Percentiles rank a stretch among this genome's conserved stretches.
phyloP scores from a whole-genome alignment of 2,329 filamentous ascomycete genomes.

The Mollisiaceae sp. region DNA sequence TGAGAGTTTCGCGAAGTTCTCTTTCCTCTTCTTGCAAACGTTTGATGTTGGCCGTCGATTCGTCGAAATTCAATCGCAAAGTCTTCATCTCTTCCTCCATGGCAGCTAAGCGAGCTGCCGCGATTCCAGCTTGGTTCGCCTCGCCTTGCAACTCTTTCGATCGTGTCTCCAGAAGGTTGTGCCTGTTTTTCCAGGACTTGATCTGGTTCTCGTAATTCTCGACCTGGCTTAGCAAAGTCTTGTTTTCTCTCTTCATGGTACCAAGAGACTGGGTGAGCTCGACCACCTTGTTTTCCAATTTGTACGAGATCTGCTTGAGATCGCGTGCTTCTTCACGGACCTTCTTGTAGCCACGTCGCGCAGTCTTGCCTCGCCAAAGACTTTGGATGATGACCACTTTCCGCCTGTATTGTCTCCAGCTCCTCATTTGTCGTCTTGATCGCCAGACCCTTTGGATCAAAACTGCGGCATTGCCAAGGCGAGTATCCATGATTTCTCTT shows the following conservation, averaged over 20 bases:
- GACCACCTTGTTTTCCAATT: conserved; percentile 99
- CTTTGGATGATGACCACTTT: conserved; percentile 91
- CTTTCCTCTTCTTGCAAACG: conserved; percentile 94
- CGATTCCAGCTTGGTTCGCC: conserved; percentile 96
- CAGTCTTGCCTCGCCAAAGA: conserved; percentile 84
- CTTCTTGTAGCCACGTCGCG: conserved; percentile 85
- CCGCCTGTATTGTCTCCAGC: conserved; percentile 87
- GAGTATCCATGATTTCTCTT: conserved; percentile 91
- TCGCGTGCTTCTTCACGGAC: conserved; percentile 95
- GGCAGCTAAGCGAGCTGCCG: conserved; percentile 83
- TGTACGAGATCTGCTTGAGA: conserved; percentile 99
- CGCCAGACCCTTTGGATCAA: conserved; percentile 93
- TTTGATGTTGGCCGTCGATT: conserved; percentile 89
- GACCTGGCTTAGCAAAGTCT: conserved; percentile 82
- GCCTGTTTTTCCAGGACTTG: conserved; percentile 92
- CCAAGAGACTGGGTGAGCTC: conserved; percentile 94
- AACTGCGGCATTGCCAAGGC: conserved; percentile 87
- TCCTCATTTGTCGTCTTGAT: conserved; percentile 74
- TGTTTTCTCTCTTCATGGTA: conserved; percentile 93
- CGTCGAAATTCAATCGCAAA: conserved; percentile 85
- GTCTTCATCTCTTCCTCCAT: conserved; percentile 97
- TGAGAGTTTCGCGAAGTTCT: conserved; percentile 80
- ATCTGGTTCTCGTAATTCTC: conserved; percentile 96
- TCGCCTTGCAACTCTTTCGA: conserved; percentile 95
- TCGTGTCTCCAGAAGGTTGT: conserved; percentile 86